These are phyloP conservation scores for Mortierella sp. DNA, from an alignment of 371 early-diverging fungal species.

Conservation along the genomic window DNA sequence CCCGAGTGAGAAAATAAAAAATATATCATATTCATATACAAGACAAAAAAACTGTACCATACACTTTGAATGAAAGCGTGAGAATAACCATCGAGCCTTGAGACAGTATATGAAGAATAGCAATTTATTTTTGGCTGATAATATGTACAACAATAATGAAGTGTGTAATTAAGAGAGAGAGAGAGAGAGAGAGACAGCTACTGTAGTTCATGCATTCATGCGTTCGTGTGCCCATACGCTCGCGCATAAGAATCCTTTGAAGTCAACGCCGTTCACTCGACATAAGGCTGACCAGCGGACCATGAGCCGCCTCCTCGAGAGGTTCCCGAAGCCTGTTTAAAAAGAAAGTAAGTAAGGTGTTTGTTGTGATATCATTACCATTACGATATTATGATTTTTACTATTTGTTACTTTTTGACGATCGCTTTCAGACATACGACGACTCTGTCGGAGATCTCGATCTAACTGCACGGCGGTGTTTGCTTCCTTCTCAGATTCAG, in stretches of 20 bases:
- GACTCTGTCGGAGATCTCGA: constrained; percentile 43
- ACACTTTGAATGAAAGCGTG: too few species aligned
- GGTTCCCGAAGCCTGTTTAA: not conserved
- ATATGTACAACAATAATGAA: too few species aligned
- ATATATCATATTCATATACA: too few species aligned
- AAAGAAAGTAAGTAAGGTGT: not conserved
- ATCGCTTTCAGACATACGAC: constrained; percentile 34
- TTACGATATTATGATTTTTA: not conserved
- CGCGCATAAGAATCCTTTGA: not conserved
- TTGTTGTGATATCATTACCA: not conserved
- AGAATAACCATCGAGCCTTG: too few species aligned
- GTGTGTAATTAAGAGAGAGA: too few species aligned
- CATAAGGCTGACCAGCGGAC: not conserved
- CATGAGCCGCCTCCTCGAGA: not conserved
- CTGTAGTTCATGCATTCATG: too few species aligned
- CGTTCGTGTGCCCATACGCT: not conserved
- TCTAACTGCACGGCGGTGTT: constrained; percentile 46
- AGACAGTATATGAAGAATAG: too few species aligned
- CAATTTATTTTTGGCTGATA: too few species aligned
- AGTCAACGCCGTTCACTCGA: not conserved
- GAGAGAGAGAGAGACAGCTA: too few species aligned
- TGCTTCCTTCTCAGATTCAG: constrained; percentile 12
- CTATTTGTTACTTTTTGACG: constrained; percentile 36
- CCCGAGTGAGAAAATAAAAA: too few species aligned
- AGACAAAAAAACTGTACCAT: too few species aligned